Base-by-base conservation (phyloP, 345 rosid genomes). In the Murraya paniculata region DNA sequence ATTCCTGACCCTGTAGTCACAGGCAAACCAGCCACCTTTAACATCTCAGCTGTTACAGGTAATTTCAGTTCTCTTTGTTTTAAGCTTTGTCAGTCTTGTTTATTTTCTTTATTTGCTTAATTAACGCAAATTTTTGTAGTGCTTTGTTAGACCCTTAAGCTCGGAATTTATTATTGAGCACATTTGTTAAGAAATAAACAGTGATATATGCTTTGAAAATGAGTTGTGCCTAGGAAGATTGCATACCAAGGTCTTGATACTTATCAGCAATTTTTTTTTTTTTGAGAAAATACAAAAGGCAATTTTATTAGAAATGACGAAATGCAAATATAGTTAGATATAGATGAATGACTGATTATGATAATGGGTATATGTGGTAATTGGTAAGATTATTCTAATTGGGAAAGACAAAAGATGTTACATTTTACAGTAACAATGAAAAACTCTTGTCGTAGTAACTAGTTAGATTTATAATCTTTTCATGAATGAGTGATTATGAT, bases 31-130 rank as follows among this genome's bases (percentile, higher is more conserved):
- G 93, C 95, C 48, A 84, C 85, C 62, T 90, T 91, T 71, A 86
- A 82, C 58, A 86, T 93, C 77, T 87, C 82, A 5, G 91, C 91
- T 78, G 84, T 89, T 71, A 85, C 91, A 35, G 90, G 95, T 91
- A 81, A 74, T 13, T 62, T 50, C 56, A 35, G 9, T 30, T 5
- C 31, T 10, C 24, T 18, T 19, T 27, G 10, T 39, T 35, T 31
- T 62, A 35, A 55, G 30, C 48, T 11, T 60, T 30, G 1, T 9
- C 53, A 30, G 18, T 71, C 68, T 22, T 72, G 16, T 11, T n/a
- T 14, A 39, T 28, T 66, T 22, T 9, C 8, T 5, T 65, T 36
- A 36, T 62, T 30, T 69, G 3, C 35, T 6, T 59, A 45, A 62
- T 61, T 50, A 57, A 6, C 39, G 31, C 10, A 25, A 14, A 2